Evolutionary conservation across 495 filamentous ascomycete genomes (phyloP), one percentile per base, ranked within the genome.

Genomic region (Penicillium flavigenum): DNA sequence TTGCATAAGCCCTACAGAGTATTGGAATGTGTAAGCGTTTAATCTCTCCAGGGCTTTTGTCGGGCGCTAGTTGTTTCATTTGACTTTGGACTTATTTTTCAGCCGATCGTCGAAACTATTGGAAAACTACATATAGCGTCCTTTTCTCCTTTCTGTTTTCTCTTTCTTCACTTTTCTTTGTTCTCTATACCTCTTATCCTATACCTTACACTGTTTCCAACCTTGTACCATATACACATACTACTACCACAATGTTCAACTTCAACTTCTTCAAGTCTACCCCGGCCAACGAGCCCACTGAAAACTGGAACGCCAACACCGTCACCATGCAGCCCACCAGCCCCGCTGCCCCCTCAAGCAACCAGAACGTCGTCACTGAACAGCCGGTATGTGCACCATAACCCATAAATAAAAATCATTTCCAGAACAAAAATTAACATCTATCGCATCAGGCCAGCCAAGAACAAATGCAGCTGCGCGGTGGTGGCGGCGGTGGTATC

Each of bases 401-500:
- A 4, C 46, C 16, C 14, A 24, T 54, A 8, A 51, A 29, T 4
- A 24, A 27, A 34, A 8, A 12, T 1, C 1, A 34, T 10, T 42
- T 22, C 9, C 9, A n/a, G 1, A n/a, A 56, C n/a, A 12, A n/a
- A 53, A 47, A 62, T 41, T 62, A 59, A 62, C 10, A 19, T 17
- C 7, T 34, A 6, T 38, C 26, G 20, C 20, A 5, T 49, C 4
- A 78, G 74, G 9, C 65, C 32, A 50, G 54, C 57, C 67, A 74
- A 44, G 74, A 79, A 58, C 56, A 67, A 17, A 76, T 76, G 75
- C 63, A 67, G 51, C 66, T 79, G 41, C 76, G 76, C 27, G 74
- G 76, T 62, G 76, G 76, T 69, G 72, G 68, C 42, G 72, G 63
- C 39, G 72, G 72, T 49, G 76, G 68, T 42, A 45, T 75, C 24